Evolutionary conservation across 345 rosid species (phyloP).

Genomic region (Rhodamnia rubescens): DNA sequence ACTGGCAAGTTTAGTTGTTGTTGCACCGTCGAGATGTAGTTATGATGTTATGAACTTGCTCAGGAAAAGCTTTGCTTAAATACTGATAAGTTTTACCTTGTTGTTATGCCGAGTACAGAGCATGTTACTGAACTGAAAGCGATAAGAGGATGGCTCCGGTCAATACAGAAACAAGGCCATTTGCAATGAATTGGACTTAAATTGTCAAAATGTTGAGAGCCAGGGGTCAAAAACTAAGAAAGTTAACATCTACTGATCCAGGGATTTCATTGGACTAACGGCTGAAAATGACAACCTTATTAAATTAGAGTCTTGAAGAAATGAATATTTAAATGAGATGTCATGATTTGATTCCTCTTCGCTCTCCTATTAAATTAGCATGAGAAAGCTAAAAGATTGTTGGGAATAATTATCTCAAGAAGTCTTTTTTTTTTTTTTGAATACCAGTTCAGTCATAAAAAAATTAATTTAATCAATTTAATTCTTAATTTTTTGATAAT

Average conservation of each 20-base stretch:
- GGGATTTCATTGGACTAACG: not conserved
- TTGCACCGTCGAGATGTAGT: not conserved
- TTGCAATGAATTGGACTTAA: not conserved
- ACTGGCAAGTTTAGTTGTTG: rapidly evolving
- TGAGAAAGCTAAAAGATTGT: not conserved
- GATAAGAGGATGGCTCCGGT: rapidly evolving
- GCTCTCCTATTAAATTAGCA: not conserved
- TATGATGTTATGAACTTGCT: not conserved
- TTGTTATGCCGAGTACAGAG: rapidly evolving
- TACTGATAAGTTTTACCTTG: too few relatives aligned
- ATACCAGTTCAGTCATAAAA: not conserved
- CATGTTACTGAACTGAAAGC: not conserved
- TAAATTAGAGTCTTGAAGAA: not conserved
- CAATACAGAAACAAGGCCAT: not conserved
- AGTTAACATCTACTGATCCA: not conserved
- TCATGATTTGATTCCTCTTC: not conserved
- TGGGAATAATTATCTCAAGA: not conserved
- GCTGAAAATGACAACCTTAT: not conserved
- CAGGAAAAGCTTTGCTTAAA: not conserved
- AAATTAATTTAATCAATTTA: too few relatives aligned
- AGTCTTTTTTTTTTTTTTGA: rapidly evolving
- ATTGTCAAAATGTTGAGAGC: not conserved
- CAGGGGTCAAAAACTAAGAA: not conserved
- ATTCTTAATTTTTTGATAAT: not conserved
- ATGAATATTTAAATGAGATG: not conserved